Conservation (phyloP, 1,284 basidiomycete species). For the Sanguinoderma infundibulare region DNA sequence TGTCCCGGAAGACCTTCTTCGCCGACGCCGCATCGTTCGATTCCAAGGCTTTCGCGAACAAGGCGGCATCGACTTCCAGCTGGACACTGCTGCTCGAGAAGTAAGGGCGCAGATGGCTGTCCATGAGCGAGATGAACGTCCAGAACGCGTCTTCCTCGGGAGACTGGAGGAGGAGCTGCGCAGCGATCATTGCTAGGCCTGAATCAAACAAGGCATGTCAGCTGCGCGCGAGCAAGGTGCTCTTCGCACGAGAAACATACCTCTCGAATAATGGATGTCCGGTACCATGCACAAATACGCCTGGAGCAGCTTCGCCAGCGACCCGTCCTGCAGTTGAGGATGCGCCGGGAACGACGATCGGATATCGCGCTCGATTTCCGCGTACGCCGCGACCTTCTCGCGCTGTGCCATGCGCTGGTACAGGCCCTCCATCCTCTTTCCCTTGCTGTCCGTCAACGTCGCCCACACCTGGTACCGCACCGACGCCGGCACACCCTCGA, state of each 20-base stretch:
- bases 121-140: constrained; percentile 88
- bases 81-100: constrained; percentile 77
- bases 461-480: constrained; percentile 88
- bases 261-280: constrained; percentile 72
- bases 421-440: constrained; percentile 68
- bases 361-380: constrained; percentile 69
- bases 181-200: constrained; percentile 81
- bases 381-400: constrained; percentile 54
- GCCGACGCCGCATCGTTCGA: constrained; percentile 65
- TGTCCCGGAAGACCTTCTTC: constrained; percentile 69
- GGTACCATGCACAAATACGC: constrained; percentile 84
- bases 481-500: constrained; percentile 84
- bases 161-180: constrained; percentile 79
- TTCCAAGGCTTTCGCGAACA: constrained; percentile 81
- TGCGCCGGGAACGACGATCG: constrained; percentile 54
- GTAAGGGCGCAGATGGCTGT: constrained; percentile 79
- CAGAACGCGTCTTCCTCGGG: constrained; percentile 94
- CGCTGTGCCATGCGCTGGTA: constrained; percentile 70
- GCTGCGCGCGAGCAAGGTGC: constrained; percentile 10
- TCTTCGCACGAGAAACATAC: constrained; percentile 33
- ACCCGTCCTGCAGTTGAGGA: constrained; percentile 57
- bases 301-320: constrained; percentile 64
- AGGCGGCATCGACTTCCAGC: constrained; percentile 79
- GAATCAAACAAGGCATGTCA: constrained; percentile 18
- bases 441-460: constrained; percentile 77